Conservation (phyloP, 768 basidiomycete species). For the Rhodotorula babjevae region DNA sequence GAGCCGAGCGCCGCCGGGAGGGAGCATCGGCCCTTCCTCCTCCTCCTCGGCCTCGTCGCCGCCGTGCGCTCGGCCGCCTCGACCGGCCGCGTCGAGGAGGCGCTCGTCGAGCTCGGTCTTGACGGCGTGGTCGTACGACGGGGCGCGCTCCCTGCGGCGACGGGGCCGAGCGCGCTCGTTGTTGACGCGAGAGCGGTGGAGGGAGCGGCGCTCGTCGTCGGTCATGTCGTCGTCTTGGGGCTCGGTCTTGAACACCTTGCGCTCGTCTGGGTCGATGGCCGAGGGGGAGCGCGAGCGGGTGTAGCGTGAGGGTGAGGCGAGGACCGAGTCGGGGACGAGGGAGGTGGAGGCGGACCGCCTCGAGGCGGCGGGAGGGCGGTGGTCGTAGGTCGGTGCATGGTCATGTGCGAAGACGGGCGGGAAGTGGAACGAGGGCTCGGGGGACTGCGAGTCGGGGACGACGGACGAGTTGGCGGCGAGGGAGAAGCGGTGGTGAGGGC, state of each 20-base stretch:
- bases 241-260: neutral
- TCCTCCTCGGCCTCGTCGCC: neutral
- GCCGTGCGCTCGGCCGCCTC: neutral
- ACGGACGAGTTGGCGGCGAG: neutral
- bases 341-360: too few relatives aligned
- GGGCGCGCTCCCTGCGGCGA: neutral
- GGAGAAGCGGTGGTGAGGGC: neutral
- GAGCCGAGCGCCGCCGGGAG: neutral
- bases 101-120: neutral
- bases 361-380: too few relatives aligned
- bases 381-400: neutral
- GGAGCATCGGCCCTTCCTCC: neutral
- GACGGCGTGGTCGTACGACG: neutral
- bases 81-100: neutral
- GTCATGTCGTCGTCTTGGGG: too few relatives aligned
- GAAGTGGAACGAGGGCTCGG: neutral
- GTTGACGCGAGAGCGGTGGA: neutral
- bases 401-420: neutral
- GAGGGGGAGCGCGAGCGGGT: neutral
- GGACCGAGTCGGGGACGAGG: neutral
- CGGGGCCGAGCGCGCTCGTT: neutral
- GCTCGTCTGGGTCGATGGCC: too few relatives aligned
- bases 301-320: neutral
- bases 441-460: constrained; percentile 2
- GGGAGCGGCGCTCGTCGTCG: neutral